These are phyloP conservation scores for Jamesozyma gamospora DNA, from an alignment of 805 yeast genomes.

Conservation along the genomic window DNA sequence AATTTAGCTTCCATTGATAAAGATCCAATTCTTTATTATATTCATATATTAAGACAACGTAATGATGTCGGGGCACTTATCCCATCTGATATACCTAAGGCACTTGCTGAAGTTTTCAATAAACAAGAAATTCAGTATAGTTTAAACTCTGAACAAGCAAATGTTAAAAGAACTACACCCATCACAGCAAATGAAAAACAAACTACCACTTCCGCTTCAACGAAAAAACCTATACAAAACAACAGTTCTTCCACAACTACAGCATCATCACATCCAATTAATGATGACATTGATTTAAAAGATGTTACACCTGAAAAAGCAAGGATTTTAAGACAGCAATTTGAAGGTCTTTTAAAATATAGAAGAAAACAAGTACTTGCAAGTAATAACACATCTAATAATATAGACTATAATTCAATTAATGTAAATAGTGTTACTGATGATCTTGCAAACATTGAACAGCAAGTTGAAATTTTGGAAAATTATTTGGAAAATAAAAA, in stretches of 20 bases:
- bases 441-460: conserved; percentile 62
- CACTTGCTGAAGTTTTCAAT: conserved; percentile 82
- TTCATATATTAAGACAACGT: conserved; percentile 86
- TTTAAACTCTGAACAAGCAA: conserved; percentile 45
- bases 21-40: conserved; percentile 81
- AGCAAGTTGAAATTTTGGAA: conserved; percentile 66
- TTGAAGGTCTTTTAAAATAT: conserved; percentile 72
- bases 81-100: conserved; percentile 91
- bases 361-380: conserved; percentile 48
- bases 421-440: conserved; percentile 44
- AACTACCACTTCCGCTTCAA: background rate
- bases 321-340: conserved; percentile 44
- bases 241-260: background rate
- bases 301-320: conserved; percentile 7
- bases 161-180: conserved; percentile 23
- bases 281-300: background rate
- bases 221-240: background rate
- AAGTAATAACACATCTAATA: conserved; percentile 27
- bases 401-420: conserved; percentile 11
- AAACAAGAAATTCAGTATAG: conserved; percentile 74
- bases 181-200: conserved; percentile 13
- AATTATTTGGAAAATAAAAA: conserved; percentile 55
- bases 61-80: conserved; percentile 69
- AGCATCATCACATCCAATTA: background rate
- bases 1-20: conserved; percentile 80